Conservation (phyloP, 2,329 filamentous ascomycete genomes). For the Diaporthe velutina region DNA sequence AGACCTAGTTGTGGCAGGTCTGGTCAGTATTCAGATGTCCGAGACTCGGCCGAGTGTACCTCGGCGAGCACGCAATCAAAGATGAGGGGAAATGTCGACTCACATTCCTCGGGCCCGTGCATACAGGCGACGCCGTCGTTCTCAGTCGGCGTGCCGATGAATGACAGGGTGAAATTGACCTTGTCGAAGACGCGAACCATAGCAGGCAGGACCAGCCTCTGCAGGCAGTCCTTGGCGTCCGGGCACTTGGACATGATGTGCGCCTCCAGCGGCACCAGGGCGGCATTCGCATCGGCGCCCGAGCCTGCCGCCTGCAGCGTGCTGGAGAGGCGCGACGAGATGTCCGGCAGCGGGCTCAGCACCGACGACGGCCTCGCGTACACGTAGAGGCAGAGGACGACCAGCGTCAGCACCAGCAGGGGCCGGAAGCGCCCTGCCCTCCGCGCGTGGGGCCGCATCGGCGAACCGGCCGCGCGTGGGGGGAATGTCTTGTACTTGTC, state of each 20-base stretch:
- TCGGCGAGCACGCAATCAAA: not conserved
- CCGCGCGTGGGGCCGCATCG: conserved; percentile 30
- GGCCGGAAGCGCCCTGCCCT: conserved; percentile 35
- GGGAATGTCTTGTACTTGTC: conserved; percentile 25
- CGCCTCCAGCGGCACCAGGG: conserved; percentile 83
- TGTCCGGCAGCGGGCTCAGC: conserved; percentile 38
- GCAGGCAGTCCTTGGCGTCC: conserved; percentile 87
- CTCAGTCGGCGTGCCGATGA: conserved; percentile 83
- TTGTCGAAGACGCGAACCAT: conserved; percentile 88
- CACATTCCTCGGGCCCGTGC: conserved; percentile 88
- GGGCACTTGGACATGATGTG: conserved; percentile 99
- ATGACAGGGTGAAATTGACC: conserved; percentile 91
- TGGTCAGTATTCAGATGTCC: conserved; percentile 5
- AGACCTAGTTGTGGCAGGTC: conserved; percentile 63
- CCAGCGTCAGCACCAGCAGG: conserved; percentile 32
- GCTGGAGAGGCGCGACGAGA: conserved; percentile 32
- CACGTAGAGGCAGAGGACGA: conserved; percentile 37
- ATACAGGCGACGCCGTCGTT: conserved; percentile 89
- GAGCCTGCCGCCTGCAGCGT: conserved; percentile 18
- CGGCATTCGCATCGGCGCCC: conserved; percentile 17
- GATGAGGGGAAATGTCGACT: conserved; percentile 36
- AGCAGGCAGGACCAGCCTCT: conserved; percentile 82
- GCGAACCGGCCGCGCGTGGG: conserved; percentile 25
- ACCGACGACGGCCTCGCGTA: conserved; percentile 31
- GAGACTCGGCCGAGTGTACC: not conserved